Evolutionary conservation across 176 grass and related monocot genomes (phyloP), one percentile per base, ranked within the genome.

Genomic region (Oryza glaberrima): DNA sequence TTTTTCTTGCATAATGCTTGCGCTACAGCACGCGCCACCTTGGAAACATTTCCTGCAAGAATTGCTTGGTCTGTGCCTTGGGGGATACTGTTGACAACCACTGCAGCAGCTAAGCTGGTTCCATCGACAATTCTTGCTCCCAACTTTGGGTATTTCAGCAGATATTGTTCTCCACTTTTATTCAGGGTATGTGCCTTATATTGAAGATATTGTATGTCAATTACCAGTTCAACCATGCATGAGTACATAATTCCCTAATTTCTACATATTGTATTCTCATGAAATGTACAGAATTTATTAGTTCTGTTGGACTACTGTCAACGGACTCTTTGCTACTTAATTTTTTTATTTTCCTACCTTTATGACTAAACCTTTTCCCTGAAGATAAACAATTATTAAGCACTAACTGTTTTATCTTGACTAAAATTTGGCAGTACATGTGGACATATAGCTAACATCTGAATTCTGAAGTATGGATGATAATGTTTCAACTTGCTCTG

Each of bases 101-200:
- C 89, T 3, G 91, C 93, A 69, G 93, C 85, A 74, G 93, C 96
- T 90, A 98, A 85, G 81, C 93, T 89, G 77, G 87, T 98, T 70
- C 93, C 96, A 80, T 98, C 96, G 36, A 98, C 96, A 41, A 98
- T 87, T 83, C 84, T 93, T 72, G 93, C 77, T 47, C 84, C 81
- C 67, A 94, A 82, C 20, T 98, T 87, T 52, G 91, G 93, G 73
- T 92, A 90, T 72, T 98, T 98, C 69, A 90, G 89, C 45, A 95
- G 80, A 73, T 98, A 98, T 35, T 94, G 72, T 69, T 85, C 77
- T 5, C 96, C 96, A 52, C 66, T 92, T 85, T 64, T 83, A 75
- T 95, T 98, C 61, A 98, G 87, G 77, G 88, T 81, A 82, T 89
- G 82, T 72, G 67, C 85, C 96, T 98, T 72, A 83, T 16, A 34